phyloP scores from a whole-genome alignment of 164 flowering plant species.

The Vitis amurensis region DNA sequence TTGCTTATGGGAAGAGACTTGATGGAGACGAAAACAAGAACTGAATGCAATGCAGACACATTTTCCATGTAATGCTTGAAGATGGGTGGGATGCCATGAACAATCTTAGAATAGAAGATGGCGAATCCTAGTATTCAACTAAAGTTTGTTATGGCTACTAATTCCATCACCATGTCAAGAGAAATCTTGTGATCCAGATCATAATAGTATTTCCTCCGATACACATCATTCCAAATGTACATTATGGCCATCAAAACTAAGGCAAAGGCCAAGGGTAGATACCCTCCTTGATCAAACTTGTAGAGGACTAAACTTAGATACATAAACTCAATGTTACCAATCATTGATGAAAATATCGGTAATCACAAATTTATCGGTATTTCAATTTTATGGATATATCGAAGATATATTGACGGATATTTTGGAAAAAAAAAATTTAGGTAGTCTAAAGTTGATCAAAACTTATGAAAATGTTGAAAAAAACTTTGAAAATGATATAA shows the following conservation, averaged over 20 bases:
- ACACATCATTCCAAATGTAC: slow-evolving; percentile 61
- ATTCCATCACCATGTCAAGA: slow-evolving; percentile 30
- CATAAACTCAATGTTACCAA: slow-evolving; percentile 48
- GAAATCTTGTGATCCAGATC: slow-evolving; percentile 72
- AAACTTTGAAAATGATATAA: too few species aligned
- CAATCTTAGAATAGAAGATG: slow-evolving; percentile 76
- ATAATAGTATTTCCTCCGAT: slow-evolving; percentile 57
- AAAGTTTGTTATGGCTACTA: too few species aligned
- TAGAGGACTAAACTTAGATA: slow-evolving; percentile 51
- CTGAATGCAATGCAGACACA: slow-evolving; percentile 66
- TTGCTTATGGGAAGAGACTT: slow-evolving; percentile 75
- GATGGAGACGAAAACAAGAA: slow-evolving; percentile 70
- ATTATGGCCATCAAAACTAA: slow-evolving; percentile 48
- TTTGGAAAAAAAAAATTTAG: too few species aligned
- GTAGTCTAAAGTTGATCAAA: too few species aligned
- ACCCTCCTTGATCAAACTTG: slow-evolving; percentile 53
- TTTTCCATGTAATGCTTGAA: slow-evolving; percentile 61
- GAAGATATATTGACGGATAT: too few species aligned
- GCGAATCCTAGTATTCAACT: slow-evolving; percentile 38
- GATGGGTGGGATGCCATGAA: slow-evolving; percentile 82
- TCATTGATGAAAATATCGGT: background rate
- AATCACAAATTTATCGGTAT: too few species aligned
- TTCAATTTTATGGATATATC: too few species aligned
- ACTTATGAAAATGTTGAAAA: too few species aligned
- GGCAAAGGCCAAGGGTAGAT: slow-evolving; percentile 65